Evolutionary conservation across 176 grass and related monocot species (phyloP).

Genomic region (Puccinellia tenuiflora): DNA sequence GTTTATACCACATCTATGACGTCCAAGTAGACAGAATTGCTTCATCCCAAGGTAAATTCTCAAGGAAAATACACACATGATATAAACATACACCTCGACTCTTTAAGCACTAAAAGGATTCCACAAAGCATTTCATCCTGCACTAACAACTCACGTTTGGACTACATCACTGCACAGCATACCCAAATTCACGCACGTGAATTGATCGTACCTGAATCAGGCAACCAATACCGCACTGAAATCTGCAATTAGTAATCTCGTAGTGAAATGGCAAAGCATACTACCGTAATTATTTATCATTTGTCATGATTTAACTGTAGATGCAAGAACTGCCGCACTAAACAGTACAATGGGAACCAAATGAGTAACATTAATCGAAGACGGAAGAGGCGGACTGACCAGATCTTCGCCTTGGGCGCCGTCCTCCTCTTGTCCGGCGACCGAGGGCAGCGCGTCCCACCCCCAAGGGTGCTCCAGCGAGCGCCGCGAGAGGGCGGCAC

Average conservation of each 20-base stretch:
- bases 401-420: conserved; percentile 11
- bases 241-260: not conserved
- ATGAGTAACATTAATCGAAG: not conserved
- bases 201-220: not conserved
- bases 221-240: not conserved
- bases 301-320: not conserved
- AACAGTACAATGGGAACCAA: not conserved
- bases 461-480: conserved; percentile 1
- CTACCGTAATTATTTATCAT: not conserved
- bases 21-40: not conserved
- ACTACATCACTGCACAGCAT: not conserved
- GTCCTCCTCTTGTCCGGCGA: not conserved
- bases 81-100: not conserved
- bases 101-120: not conserved
- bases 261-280: not conserved
- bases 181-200: not conserved
- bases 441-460: conserved; percentile 10
- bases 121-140: not conserved
- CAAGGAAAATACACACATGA: not conserved
- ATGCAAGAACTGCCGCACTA: not conserved
- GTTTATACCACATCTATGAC: not conserved
- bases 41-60: not conserved
- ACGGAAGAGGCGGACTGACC: not conserved
- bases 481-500: conserved; percentile 16
- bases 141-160: not conserved